Evolutionary conservation across 345 rosid species (phyloP).

Genomic region (Cardamine resedifolia): DNA sequence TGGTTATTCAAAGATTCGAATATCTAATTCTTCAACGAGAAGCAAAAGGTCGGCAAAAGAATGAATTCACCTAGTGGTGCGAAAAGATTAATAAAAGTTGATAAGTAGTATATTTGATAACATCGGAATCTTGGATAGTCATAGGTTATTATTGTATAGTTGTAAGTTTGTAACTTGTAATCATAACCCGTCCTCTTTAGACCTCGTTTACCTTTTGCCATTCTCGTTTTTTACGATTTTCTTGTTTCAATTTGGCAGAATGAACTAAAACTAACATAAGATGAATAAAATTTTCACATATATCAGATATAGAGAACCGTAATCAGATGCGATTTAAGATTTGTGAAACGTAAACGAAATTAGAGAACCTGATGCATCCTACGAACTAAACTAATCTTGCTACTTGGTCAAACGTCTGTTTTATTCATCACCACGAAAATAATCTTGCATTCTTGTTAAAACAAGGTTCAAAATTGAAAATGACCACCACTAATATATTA

Average conservation of each 20-base stretch:
- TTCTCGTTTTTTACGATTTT: too few species aligned
- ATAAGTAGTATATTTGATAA: too few species aligned
- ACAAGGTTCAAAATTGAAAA: background rate
- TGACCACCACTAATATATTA: background rate
- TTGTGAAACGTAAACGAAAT: background rate
- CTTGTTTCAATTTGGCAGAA: background rate
- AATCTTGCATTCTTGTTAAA: background rate
- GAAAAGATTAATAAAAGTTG: background rate
- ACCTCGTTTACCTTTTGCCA: background rate
- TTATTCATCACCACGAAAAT: too few species aligned
- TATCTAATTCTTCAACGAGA: constrained; percentile 6
- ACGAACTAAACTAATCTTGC: background rate
- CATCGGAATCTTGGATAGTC: background rate
- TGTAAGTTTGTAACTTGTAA: background rate
- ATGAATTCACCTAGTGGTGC: background rate
- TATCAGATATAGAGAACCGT: background rate
- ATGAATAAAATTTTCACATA: too few species aligned
- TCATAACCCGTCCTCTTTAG: background rate
- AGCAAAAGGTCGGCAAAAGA: background rate
- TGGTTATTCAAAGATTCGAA: constrained; percentile 16
- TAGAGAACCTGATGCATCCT: background rate
- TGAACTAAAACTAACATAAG: background rate
- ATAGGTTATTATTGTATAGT: background rate
- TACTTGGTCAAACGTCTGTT: background rate
- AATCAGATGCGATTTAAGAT: background rate